Evolutionary conservation across 2,329 filamentous ascomycete species (phyloP), one percentile per base, ranked within the genome.

Genomic region (Beauveria medogensis): DNA sequence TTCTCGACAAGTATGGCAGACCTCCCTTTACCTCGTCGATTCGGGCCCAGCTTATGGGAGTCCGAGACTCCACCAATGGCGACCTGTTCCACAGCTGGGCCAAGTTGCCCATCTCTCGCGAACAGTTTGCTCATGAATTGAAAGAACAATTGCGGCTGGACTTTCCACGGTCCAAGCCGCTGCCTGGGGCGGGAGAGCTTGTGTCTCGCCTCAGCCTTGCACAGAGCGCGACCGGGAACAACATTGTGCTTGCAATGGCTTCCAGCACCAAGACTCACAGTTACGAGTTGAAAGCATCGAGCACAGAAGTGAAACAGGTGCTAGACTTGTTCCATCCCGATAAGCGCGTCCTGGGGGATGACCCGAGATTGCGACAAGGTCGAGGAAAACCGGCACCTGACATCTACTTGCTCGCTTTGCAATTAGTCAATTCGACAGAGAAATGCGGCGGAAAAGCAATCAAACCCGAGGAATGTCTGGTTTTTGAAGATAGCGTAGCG

Each of bases 381-480:
- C 72, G 85, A 26, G 87, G 87, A 2, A 91, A 91, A 70, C 88
- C 88, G 1, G 79, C 87, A 9, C 88, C 88, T 3, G 87, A 91
- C 69, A 91, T 91, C 58, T 91, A 89, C 68, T 72, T 90, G 9
- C 72, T 90, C 1, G 88, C 88, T 1, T 72, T 91, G 41, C 6
- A 43, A 51, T 77, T 84, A 68, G 82, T 79, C 0, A 80, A 34
- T 34, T 91, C 62, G 91, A 91, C 69, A 34, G 76, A 75, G 24
- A 75, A 79, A 3, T 68, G 86, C 46, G 77, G 74, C 0, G 78
- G 82, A 64, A 68, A 74, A 22, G 43, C 63, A 16, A 83, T 91
- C 59, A 74, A 69, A 89, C 63, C 71, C 81, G 22, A 41, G 1
- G 46, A 51, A 18, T 51, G 46, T 12, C 24, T 58, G 2, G 55